Evolutionary conservation across 352 stramenopile genomes (phyloP), one percentile per base, ranked within the genome.

Genomic region (Hyaloperonospora brassicae): DNA sequence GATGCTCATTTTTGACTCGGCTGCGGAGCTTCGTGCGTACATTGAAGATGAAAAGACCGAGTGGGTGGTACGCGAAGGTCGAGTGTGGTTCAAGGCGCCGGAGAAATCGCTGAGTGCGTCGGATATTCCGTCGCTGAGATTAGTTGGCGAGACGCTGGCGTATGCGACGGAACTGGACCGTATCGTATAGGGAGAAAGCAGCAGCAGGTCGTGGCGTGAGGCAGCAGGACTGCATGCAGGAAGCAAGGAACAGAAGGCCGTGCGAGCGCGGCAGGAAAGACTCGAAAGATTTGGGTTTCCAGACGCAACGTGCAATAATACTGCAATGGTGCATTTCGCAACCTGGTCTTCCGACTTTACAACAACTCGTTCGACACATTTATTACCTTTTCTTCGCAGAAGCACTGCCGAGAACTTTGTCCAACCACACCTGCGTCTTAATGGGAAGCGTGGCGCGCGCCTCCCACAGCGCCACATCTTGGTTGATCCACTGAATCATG

Each of bases 81-180:
- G 65, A 42, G 67, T 98, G 46, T 96, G 83, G 65, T 98, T 98
- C 59, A 92, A 97, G 55, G 81, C 85, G 12, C 72, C 86, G 1
- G 77, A 87, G 48, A 97, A 96, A 67, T 87, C 73, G 13, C 64
- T 90, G 4, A 78, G 82, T 17, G 91, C 87, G 1, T 73, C 70
- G 11, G 93, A 98, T 66, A 97, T 98, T 64, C 92, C 93, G 27
- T 96, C 84, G 39, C 86, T 97, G 72, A 89, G 95, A 64, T 77
- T 98, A 47, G 96, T 98, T 43, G 73, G 85, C 21, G 93, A 98
- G 70, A 97, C 77, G 59, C 76, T 98, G 22, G 95, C 84, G 62
- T 98, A 98, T 73, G 95, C 95, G 27, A 98, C 93, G 30, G 95
- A 98, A 68, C 77, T 98, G 45, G 87, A 96, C 64, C 84, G 87